Percentiles rank a stretch among this genome's conserved stretches.
Conservation (phyloP, 345 rosid species). For the Populus simonii region DNA sequence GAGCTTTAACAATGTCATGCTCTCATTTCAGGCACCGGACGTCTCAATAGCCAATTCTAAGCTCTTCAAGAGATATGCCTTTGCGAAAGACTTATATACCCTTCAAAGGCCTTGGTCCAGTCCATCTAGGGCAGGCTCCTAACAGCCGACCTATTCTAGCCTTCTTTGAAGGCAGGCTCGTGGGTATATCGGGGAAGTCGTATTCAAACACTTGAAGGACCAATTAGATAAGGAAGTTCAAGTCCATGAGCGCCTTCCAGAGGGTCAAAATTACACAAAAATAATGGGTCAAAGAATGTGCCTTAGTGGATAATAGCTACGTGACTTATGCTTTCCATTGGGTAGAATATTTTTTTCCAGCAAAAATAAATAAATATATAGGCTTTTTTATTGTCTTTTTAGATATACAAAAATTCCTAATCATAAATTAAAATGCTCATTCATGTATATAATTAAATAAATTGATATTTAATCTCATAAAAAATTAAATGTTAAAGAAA, state of each 20-base stretch:
- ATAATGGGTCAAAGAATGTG: conserved; percentile 50
- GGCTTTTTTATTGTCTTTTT: too few relatives aligned
- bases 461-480: too few relatives aligned
- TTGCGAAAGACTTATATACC: conserved; percentile 43
- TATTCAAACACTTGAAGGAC: conserved; percentile 38
- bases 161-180: conserved; percentile 44
- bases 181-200: conserved; percentile 33
- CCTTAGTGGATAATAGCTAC: conserved; percentile 41
- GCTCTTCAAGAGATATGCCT: conserved; percentile 42
- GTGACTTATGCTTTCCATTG: too few relatives aligned
- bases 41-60: conserved; percentile 24
- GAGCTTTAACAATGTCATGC: background rate
- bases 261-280: conserved; percentile 31
- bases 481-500: too few relatives aligned
- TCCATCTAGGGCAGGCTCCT: conserved; percentile 12
- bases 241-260: conserved; percentile 36
- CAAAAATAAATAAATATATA: too few relatives aligned
- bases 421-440: too few relatives aligned
- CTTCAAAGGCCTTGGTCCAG: conserved; percentile 21
- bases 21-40: conserved; percentile 40
- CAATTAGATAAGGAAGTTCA: conserved; percentile 36
- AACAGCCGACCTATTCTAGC: conserved; percentile 35
- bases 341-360: too few relatives aligned
- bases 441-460: too few relatives aligned
- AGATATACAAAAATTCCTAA: too few relatives aligned